Percentiles rank a stretch among this genome's conserved stretches.
These are phyloP conservation scores for Flaveria robusta DNA, from an alignment of 129 eudicot genomes.

Conservation along the genomic window DNA sequence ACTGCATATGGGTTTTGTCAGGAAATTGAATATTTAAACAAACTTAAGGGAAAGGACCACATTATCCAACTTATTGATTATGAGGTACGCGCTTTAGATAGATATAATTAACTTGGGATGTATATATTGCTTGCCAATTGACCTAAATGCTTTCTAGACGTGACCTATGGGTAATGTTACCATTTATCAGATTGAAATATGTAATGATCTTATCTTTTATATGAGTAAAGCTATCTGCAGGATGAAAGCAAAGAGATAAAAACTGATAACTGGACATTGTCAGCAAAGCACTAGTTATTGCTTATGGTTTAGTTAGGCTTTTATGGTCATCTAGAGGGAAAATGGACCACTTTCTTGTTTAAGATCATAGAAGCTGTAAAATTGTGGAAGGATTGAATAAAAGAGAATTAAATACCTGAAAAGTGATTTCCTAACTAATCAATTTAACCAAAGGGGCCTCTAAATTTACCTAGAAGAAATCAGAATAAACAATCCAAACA, in stretches of 20 bases:
- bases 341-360: background rate
- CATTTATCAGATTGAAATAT: slow-evolving; percentile 3
- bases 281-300: slow-evolving; percentile 2
- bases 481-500: background rate
- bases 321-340: slow-evolving; percentile 19
- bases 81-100: slow-evolving; percentile 63
- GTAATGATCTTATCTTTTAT: background rate
- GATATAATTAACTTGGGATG: slow-evolving; percentile 10
- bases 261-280: background rate
- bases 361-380: slow-evolving; percentile 9
- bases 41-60: slow-evolving; percentile 79
- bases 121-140: too few relatives aligned
- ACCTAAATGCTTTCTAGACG: too few relatives aligned
- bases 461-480: background rate
- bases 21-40: slow-evolving; percentile 84
- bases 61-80: slow-evolving; percentile 91
- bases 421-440: background rate
- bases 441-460: background rate
- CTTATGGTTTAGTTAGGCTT: background rate
- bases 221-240: background rate
- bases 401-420: background rate
- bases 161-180: too few relatives aligned
- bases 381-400: background rate
- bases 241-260: background rate
- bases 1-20: slow-evolving; percentile 98